These are phyloP conservation scores for Haplographium delicatum DNA, from an alignment of 495 filamentous ascomycete genomes.

Conservation along the genomic window DNA sequence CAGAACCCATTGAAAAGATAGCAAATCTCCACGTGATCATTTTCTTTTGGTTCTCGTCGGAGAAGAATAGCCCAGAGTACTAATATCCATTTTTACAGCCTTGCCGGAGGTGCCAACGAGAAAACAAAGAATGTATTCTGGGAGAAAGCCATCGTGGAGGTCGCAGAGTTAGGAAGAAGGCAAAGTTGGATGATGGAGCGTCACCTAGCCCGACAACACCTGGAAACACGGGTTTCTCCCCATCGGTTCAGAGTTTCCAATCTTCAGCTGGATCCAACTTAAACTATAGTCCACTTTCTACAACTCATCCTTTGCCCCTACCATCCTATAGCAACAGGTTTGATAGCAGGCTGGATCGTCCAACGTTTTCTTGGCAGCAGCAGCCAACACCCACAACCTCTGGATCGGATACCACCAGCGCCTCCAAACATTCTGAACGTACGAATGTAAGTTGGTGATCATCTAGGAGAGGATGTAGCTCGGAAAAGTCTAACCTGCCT, in stretches of 20 bases:
- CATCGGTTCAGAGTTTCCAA: too few species aligned
- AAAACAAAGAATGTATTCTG: conserved; percentile 54
- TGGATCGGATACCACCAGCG: conserved; percentile 13
- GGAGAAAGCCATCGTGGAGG: conserved; percentile 59
- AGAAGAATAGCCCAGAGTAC: too few species aligned
- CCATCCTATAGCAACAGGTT: conserved; percentile 11
- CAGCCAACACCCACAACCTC: conserved; percentile 13
- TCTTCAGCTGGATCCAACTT: conserved; percentile 3
- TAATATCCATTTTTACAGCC: conserved; percentile 36
- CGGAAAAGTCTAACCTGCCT: too few species aligned
- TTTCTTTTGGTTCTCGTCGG: too few species aligned
- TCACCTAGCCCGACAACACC: conserved; percentile 9
- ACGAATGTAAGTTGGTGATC: conserved; percentile 24
- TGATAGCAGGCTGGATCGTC: conserved; percentile 13
- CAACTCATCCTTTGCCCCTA: background rate
- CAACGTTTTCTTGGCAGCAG: conserved; percentile 14
- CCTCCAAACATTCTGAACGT: conserved; percentile 20
- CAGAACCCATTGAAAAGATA: too few species aligned
- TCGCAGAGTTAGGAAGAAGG: conserved; percentile 43
- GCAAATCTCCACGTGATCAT: too few species aligned
- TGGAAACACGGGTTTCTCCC: background rate
- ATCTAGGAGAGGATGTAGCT: too few species aligned
- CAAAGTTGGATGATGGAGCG: conserved; percentile 16
- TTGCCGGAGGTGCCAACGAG: conserved; percentile 54
- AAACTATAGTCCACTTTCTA: conserved; percentile 10